Evolutionary conservation across 2,329 filamentous ascomycete genomes (phyloP), one percentile per base, ranked within the genome.

Genomic region (Beauveria sp.): DNA sequence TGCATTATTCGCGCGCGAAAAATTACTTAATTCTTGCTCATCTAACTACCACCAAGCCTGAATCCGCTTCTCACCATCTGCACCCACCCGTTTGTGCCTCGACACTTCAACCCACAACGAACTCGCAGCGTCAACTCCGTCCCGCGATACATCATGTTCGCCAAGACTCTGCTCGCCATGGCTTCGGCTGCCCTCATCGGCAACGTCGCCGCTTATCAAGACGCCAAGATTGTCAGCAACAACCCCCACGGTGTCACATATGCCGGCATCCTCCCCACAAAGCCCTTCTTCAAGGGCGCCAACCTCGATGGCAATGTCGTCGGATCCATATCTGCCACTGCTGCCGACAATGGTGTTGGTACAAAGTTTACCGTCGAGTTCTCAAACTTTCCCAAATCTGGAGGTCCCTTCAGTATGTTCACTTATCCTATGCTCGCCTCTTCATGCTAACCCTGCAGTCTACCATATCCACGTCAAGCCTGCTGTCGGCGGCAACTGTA

Each of bases 401-500:
- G 79, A 48, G 83, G 84, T 2, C 83, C 84, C 14, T 87, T 87
- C 75, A 68, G 85, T 88, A 76, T 67, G 82, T 78, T 20, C 24
- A 44, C 18, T 51, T 7, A 37, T 41, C 47, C 3, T 34, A 5
- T 34, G 26, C 55, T 62, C 10, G 60, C 22, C 41, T 20, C 34
- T 26, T 43, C n/a, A 10, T 55, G 34, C 54, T 66, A 61, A 62
- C 61, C 62, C 40, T 10, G 5, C 62, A 89, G 88, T 78, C 62
- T 92, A 91, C 76, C 89, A 92, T 71, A 77, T 93, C 65, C 90
- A 93, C 73, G 82, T 80, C 56, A 68, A 77, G 20, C 84, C 85
- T 9, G 86, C 91, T 12, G 82, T 85, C 5, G 75, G 85, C 64
- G 89, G 89, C 65, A 90, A 91, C 80, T 93, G 90, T 78, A 88